These are phyloP conservation scores for Tribonema minus DNA, from an alignment of 108 stramenopile species.

Conservation along the genomic window DNA sequence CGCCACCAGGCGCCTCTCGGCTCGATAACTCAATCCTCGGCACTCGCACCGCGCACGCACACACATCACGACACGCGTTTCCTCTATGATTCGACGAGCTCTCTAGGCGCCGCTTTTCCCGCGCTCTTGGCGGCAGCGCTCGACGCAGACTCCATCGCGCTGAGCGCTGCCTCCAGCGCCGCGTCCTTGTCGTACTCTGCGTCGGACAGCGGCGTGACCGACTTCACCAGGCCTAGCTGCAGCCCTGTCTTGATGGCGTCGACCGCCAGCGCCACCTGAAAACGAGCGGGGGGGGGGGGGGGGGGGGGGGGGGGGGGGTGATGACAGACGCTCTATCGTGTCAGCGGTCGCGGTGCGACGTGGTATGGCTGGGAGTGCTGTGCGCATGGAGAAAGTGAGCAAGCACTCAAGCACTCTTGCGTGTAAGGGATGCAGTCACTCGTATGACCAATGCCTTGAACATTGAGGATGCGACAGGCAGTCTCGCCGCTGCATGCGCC, in stretches of 20 bases:
- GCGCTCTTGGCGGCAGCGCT: background rate
- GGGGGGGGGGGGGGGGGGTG: background rate
- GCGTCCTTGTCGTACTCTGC: conserved; percentile 11
- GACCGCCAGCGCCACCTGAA: conserved; percentile 16
- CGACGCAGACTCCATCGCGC: background rate
- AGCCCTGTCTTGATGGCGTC: conserved; percentile 7
- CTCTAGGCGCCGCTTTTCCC: background rate
- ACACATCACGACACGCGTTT: background rate
- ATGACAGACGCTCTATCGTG: background rate
- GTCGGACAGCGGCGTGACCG: conserved; percentile 23
- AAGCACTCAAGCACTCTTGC: too few relatives aligned
- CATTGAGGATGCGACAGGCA: background rate
- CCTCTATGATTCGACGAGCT: background rate
- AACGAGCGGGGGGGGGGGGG: background rate
- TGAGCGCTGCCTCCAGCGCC: background rate
- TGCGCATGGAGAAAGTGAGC: background rate
- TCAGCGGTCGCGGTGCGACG: too few relatives aligned
- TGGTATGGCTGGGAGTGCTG: background rate
- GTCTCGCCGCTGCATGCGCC: background rate
- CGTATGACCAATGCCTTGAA: too few relatives aligned
- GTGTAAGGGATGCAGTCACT: too few relatives aligned
- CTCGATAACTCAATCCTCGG: background rate
- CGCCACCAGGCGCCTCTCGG: too few relatives aligned
- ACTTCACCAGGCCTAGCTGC: conserved; percentile 27
- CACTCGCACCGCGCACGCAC: background rate